Percentiles rank a stretch among this genome's conserved stretches.
Evolutionary conservation across 1,139 yeast species (phyloP).

Genomic region (Hansenula sp.): DNA sequence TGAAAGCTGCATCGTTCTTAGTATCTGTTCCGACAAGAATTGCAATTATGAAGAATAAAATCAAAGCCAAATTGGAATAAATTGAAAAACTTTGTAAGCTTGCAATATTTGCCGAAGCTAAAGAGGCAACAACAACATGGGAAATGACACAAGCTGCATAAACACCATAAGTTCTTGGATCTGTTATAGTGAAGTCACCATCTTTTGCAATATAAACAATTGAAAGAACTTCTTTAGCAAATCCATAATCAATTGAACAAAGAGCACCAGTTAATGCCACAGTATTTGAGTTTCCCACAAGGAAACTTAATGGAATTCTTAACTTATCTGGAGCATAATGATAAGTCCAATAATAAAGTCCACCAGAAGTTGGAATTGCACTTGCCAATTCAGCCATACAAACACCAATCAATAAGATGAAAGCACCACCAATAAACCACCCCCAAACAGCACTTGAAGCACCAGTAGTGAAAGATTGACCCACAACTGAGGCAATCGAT

Average conservation of each 20-base stretch:
- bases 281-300: constrained; percentile 54
- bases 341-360: constrained; percentile 56
- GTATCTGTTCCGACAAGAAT: constrained; percentile 50
- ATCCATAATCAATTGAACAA: constrained; percentile 52
- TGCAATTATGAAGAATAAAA: constrained; percentile 53
- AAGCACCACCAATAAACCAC: constrained; percentile 27
- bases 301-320: constrained; percentile 39
- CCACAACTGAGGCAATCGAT: constrained; percentile 37
- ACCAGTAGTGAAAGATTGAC: constrained; percentile 43
- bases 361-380: constrained; percentile 71
- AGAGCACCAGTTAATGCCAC: constrained; percentile 50
- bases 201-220: constrained; percentile 41
- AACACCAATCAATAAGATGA: constrained; percentile 33
- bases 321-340: constrained; percentile 42
- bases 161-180: constrained; percentile 44
- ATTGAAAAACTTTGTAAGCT: constrained; percentile 55
- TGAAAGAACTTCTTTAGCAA: constrained; percentile 45
- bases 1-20: constrained; percentile 31
- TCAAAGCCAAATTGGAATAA: constrained; percentile 43
- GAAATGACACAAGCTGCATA: constrained; percentile 43
- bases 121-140: constrained; percentile 41
- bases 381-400: constrained; percentile 61
- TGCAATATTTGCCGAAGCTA: constrained; percentile 48
- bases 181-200: constrained; percentile 40
- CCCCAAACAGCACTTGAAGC: constrained; percentile 47